A percentile compares a stretch with the other conserved stretches of the same genome.
phyloP scores from a whole-genome alignment of 176 grass and related monocot species.

The Metroxylon sagu region DNA sequence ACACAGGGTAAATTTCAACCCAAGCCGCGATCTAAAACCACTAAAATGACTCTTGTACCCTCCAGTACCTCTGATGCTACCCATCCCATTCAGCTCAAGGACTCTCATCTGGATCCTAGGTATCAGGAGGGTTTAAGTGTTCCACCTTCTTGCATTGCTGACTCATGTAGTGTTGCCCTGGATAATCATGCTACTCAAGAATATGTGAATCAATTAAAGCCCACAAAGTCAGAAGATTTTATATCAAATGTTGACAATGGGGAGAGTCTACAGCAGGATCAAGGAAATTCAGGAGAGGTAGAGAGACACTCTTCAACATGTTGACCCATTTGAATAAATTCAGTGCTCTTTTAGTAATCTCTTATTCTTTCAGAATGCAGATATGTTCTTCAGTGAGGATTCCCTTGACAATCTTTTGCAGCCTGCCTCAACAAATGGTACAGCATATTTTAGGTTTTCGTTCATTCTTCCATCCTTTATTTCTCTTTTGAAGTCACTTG shows the following conservation, averaged over 20 bases:
- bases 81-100: neutral
- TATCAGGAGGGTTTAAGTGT: neutral
- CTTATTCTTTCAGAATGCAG: conserved; percentile 2
- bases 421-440: no score
- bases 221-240: no score
- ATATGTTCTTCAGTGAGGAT: neutral
- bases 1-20: neutral
- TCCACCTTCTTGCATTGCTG: neutral
- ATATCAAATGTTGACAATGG: no score
- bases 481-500: no score
- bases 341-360: neutral
- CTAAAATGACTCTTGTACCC: neutral
- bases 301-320: neutral
- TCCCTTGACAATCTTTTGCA: neutral
- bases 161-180: neutral
- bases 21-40: neutral
- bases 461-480: no score
- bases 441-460: no score
- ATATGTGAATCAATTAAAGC: neutral
- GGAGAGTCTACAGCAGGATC: neutral
- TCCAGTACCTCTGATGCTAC: neutral
- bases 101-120: neutral
- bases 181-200: neutral
- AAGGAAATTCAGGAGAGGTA: neutral
- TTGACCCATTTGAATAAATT: neutral